Percentiles rank a stretch among this genome's conserved stretches.
Conservation (phyloP, 164 flowering plant species). For the Euptelea pleiosperma region DNA sequence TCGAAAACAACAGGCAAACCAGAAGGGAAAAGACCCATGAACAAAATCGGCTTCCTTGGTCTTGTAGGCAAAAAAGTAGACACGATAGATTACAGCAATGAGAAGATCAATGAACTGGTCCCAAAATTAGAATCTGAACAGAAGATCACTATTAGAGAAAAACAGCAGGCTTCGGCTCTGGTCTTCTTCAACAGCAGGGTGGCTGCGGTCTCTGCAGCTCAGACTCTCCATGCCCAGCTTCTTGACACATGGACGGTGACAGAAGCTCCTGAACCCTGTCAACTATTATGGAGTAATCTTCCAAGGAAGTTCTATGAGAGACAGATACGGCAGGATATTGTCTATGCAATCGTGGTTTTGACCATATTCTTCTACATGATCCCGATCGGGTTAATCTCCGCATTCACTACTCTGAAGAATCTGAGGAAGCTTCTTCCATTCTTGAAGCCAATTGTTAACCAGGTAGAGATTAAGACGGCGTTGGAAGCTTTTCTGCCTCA, state of each 20-base stretch:
- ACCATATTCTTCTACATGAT: constrained; percentile 80
- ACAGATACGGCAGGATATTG: constrained; percentile 51
- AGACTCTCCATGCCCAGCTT: constrained; percentile 63
- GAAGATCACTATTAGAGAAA: constrained; percentile 60
- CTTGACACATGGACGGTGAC: constrained; percentile 70
- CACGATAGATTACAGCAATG: constrained; percentile 64
- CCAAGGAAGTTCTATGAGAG: constrained; percentile 53
- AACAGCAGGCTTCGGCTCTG: constrained; percentile 63
- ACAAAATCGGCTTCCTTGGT: constrained; percentile 73
- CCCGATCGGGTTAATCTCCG: constrained; percentile 75
- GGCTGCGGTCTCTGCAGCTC: constrained; percentile 74
- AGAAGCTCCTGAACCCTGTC: constrained; percentile 84
- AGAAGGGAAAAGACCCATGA: constrained; percentile 62
- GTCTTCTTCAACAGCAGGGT: constrained; percentile 67
- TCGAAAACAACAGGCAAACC: constrained; percentile 47
- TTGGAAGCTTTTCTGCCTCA: constrained; percentile 91
- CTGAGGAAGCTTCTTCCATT: constrained; percentile 69
- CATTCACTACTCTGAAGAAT: constrained; percentile 77
- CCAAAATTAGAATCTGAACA: constrained; percentile 80
- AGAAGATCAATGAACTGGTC: constrained; percentile 56
- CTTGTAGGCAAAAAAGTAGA: constrained; percentile 71
- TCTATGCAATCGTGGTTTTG: constrained; percentile 63
- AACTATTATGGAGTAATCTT: constrained; percentile 72
- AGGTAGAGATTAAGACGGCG: constrained; percentile 50
- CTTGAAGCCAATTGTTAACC: constrained; percentile 56